Evolutionary conservation across 1,284 basidiomycete species (phyloP).

Genomic region (Quambalaria eucalypti): DNA sequence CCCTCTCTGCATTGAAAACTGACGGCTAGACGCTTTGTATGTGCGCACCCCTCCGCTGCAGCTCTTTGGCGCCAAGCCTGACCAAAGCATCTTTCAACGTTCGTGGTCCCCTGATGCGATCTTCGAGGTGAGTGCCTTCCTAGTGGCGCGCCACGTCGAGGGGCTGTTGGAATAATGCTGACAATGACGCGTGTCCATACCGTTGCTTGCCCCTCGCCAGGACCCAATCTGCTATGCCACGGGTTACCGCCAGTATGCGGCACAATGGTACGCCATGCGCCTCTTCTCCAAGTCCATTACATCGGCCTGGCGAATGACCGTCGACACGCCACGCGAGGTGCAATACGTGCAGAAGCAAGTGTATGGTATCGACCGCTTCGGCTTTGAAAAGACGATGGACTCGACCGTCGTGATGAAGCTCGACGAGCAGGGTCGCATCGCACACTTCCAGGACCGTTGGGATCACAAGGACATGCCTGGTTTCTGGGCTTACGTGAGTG

Average conservation of each 20-base stretch:
- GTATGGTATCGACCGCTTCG: slow-evolving; percentile 51
- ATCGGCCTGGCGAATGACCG: slow-evolving; percentile 54
- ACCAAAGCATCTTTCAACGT: too few relatives aligned
- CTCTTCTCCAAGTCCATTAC: slow-evolving; percentile 54
- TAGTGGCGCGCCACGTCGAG: too few relatives aligned
- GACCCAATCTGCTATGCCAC: slow-evolving; percentile 32
- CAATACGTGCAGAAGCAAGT: slow-evolving; percentile 55
- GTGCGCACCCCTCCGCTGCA: too few relatives aligned
- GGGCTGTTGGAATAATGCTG: too few relatives aligned
- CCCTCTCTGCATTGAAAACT: too few relatives aligned
- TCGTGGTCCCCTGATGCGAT: too few relatives aligned
- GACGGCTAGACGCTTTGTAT: too few relatives aligned
- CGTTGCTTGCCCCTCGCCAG: too few relatives aligned
- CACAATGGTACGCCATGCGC: slow-evolving; percentile 60
- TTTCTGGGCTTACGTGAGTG: background rate
- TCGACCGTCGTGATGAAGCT: slow-evolving; percentile 61
- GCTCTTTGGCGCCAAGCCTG: too few relatives aligned
- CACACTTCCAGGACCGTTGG: slow-evolving; percentile 58
- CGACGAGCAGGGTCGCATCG: slow-evolving; percentile 58
- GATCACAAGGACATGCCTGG: slow-evolving; percentile 28
- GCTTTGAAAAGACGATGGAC: slow-evolving; percentile 54
- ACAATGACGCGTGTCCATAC: too few relatives aligned
- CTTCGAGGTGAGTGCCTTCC: too few relatives aligned
- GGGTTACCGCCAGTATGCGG: slow-evolving; percentile 11
- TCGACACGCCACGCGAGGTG: slow-evolving; percentile 53